These are phyloP conservation scores for Cryptococcus sp. DNA, from an alignment of 1,284 basidiomycete species.

Conservation along the genomic window DNA sequence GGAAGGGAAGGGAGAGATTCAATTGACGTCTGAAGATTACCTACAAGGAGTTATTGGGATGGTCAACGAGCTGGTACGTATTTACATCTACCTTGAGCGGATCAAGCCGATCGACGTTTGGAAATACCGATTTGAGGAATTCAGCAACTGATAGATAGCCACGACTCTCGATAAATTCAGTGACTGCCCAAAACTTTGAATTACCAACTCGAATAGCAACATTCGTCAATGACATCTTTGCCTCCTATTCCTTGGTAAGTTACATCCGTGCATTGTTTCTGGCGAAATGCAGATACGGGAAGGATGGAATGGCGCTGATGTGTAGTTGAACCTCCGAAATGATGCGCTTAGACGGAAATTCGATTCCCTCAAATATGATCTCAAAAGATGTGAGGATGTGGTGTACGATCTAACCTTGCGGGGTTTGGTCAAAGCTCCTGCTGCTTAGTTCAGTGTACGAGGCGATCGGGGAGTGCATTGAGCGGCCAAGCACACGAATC, in stretches of 20 bases:
- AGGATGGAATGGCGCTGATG: not conserved
- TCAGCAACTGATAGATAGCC: slow-evolving; percentile 28
- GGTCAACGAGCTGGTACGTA: slow-evolving; percentile 47
- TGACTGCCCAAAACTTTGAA: slow-evolving; percentile 46
- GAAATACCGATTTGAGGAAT: not conserved
- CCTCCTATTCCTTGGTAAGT: slow-evolving; percentile 46
- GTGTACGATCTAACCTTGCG: slow-evolving; percentile 47
- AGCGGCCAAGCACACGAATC: too few relatives aligned
- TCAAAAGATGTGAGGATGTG: slow-evolving; percentile 49
- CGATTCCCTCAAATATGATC: slow-evolving; percentile 49
- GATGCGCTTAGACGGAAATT: slow-evolving; percentile 46
- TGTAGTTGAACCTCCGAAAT: slow-evolving; percentile 47
- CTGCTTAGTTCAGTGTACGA: too few relatives aligned
- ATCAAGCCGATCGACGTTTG: too few relatives aligned
- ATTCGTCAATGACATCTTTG: slow-evolving; percentile 49
- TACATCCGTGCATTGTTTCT: not conserved
- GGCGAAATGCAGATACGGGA: not conserved
- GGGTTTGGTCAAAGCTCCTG: slow-evolving; percentile 20
- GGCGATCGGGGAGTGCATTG: too few relatives aligned
- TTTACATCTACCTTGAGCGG: too few relatives aligned
- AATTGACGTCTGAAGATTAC: slow-evolving; percentile 46
- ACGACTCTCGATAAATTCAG: slow-evolving; percentile 47
- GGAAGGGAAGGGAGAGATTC: slow-evolving; percentile 36
- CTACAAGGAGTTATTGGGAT: slow-evolving; percentile 48
- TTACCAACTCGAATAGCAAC: slow-evolving; percentile 45